A percentile compares a stretch with the other conserved stretches of the same genome.
phyloP scores from a whole-genome alignment of 2,329 filamentous ascomycete genomes.

The Sporothrix dimorphospora region DNA sequence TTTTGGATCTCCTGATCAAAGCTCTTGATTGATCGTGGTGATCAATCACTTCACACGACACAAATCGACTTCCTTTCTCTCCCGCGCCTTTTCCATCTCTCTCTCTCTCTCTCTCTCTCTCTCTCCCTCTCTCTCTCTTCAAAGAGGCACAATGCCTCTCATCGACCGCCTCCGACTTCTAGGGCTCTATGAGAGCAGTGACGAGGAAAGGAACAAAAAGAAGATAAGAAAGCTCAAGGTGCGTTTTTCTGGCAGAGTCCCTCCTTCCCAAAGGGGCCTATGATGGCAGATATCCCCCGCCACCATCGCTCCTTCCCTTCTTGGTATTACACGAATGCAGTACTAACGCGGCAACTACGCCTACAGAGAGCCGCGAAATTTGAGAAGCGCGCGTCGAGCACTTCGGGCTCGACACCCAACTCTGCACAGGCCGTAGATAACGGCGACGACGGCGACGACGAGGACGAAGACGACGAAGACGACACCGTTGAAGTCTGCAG shows the following conservation, averaged over 20 bases:
- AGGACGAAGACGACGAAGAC: background rate
- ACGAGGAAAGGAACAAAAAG: background rate
- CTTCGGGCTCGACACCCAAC: too few relatives aligned
- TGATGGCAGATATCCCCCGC: background rate
- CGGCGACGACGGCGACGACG: background rate
- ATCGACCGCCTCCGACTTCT: background rate
- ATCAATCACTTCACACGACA: too few relatives aligned
- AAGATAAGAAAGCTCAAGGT: background rate
- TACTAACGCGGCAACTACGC: background rate
- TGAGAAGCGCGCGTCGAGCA: too few relatives aligned
- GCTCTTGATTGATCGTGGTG: background rate
- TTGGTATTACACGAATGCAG: background rate
- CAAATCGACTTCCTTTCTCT: background rate
- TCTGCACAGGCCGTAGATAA: background rate
- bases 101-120: background rate
- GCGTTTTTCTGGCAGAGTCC: too few relatives aligned
- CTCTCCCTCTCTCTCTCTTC: background rate
- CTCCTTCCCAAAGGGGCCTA: background rate
- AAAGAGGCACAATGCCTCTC: background rate
- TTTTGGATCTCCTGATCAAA: background rate
- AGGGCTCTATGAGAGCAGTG: background rate
- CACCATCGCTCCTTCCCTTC: constrained; percentile 4
- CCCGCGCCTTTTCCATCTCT: too few relatives aligned
- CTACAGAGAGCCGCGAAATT: background rate
- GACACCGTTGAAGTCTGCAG: background rate